phyloP scores from a whole-genome alignment of 1,284 basidiomycete genomes.

The Exobasidium cylindrosporum region DNA sequence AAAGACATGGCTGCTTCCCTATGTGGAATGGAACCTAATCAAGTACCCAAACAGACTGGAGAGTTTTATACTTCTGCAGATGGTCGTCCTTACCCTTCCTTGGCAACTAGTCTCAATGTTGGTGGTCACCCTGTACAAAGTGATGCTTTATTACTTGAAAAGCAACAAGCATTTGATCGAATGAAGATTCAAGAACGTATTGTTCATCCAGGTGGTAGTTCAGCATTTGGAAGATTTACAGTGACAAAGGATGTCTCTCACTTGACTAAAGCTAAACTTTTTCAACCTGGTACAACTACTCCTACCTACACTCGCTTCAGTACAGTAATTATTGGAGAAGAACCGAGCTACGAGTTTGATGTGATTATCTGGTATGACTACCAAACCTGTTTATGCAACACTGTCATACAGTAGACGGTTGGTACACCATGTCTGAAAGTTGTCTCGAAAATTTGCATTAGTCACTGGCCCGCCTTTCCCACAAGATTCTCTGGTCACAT shows the following conservation, averaged over 20 bases:
- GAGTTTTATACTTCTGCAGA: slow-evolving; percentile 6
- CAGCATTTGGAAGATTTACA: slow-evolving; percentile 8
- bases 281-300: slow-evolving; percentile 3
- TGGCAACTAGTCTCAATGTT: slow-evolving; percentile 9
- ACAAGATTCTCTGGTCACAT: no score
- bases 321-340: slow-evolving; percentile 2
- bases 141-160: slow-evolving; percentile 7
- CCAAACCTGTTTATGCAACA: no score
- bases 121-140: slow-evolving; percentile 13
- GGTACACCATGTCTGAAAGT: no score
- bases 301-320: slow-evolving; percentile 12
- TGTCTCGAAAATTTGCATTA: no score
- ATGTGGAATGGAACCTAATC: neutral
- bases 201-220: slow-evolving; percentile 6
- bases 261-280: slow-evolving; percentile 6
- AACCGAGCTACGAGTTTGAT: no score
- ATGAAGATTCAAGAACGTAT: slow-evolving; percentile 14
- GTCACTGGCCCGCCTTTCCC: no score
- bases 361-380: no score
- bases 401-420: no score
- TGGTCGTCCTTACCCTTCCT: slow-evolving; percentile 5
- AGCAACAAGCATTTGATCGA: slow-evolving; percentile 12
- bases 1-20: slow-evolving; percentile 1
- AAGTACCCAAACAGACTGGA: neutral
- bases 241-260: slow-evolving; percentile 12